Conservation (phyloP, 352 stramenopile species). For the Peronospora farinosa region DNA sequence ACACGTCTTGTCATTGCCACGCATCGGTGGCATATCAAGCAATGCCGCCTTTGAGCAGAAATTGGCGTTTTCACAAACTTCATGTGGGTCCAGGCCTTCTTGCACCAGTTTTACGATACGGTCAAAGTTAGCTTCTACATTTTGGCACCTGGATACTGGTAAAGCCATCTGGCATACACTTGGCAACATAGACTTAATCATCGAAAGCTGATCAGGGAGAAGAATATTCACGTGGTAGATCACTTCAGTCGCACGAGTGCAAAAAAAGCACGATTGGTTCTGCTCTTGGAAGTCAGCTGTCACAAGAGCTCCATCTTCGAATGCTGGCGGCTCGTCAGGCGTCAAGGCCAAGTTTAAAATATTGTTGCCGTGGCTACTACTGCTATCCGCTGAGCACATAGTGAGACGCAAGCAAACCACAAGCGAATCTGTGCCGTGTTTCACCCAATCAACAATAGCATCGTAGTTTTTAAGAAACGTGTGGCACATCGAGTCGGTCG, state of each 20-base stretch:
- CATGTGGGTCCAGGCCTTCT: slow-evolving; percentile 35
- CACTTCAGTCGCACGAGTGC: slow-evolving; percentile 31
- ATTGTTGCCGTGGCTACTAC: slow-evolving; percentile 1
- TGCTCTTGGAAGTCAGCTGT: slow-evolving; percentile 4
- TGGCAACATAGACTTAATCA: slow-evolving; percentile 37
- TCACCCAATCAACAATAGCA: slow-evolving; percentile 71
- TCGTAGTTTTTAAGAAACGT: slow-evolving; percentile 70
- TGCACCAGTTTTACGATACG: slow-evolving; percentile 49
- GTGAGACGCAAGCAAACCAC: slow-evolving; percentile 49
- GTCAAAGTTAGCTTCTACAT: slow-evolving; percentile 49
- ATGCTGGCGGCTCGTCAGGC: slow-evolving; percentile 7
- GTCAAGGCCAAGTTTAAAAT: slow-evolving; percentile 1
- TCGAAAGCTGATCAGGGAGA: slow-evolving; percentile 33
- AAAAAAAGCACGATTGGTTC: slow-evolving; percentile 43
- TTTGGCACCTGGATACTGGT: slow-evolving; percentile 39
- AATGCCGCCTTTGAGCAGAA: slow-evolving; percentile 33
- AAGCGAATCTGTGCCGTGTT: slow-evolving; percentile 53
- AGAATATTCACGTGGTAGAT: slow-evolving; percentile 40
- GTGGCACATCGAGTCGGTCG: slow-evolving; percentile 71
- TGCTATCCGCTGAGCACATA: slow-evolving; percentile 49
- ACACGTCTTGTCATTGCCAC: slow-evolving; percentile 34
- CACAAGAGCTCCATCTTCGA: slow-evolving; percentile 10
- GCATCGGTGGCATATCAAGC: slow-evolving; percentile 2
- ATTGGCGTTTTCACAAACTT: slow-evolving; percentile 36
- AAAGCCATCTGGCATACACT: slow-evolving; percentile 40